Conservation (phyloP, 2,329 filamentous ascomycete genomes). For the Fusarium camptoceras region DNA sequence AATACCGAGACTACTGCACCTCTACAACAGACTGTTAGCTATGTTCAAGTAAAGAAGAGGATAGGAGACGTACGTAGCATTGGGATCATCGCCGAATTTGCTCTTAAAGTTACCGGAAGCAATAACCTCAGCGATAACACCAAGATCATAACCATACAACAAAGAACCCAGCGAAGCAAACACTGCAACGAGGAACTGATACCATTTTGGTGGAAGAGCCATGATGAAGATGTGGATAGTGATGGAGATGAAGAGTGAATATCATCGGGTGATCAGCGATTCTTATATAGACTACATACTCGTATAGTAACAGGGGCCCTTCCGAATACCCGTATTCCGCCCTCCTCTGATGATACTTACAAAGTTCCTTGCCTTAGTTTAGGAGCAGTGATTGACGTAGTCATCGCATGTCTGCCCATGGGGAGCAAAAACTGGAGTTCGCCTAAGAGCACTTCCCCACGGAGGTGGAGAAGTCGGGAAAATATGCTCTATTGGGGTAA, state of each 20-base stretch:
- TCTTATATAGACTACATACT: constrained; percentile 23
- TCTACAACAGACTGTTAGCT: constrained; percentile 6
- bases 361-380: background rate
- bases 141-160: constrained; percentile 29
- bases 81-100: constrained; percentile 16
- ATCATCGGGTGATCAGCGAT: background rate
- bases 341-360: background rate
- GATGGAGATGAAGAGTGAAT: background rate
- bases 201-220: constrained; percentile 59
- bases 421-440: constrained; percentile 13
- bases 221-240: constrained; percentile 44
- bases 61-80: constrained; percentile 10
- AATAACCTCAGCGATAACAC: constrained; percentile 31
- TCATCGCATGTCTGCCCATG: background rate
- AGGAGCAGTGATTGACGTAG: background rate
- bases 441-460: constrained; percentile 16
- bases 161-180: constrained; percentile 30
- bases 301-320: background rate
- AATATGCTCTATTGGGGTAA: constrained; percentile 6
- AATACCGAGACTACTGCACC: constrained; percentile 73
- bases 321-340: constrained; percentile 14
- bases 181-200: constrained; percentile 60
- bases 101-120: constrained; percentile 22
- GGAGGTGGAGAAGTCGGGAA: constrained; percentile 15
- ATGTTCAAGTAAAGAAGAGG: fast-evolving